Evolutionary conservation across 768 basidiomycete species (phyloP).

Genomic region (Podaxis sp.): DNA sequence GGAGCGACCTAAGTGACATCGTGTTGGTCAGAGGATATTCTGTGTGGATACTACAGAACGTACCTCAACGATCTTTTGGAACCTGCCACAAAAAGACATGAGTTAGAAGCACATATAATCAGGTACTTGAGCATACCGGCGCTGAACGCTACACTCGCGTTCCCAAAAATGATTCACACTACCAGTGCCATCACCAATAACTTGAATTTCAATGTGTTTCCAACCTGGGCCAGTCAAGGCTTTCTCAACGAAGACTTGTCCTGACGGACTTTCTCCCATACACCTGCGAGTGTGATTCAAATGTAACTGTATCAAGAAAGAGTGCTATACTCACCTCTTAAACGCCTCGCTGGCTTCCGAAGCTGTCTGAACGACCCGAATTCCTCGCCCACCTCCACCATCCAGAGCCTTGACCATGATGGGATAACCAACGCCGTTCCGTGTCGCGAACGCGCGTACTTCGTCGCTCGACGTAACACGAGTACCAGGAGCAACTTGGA

Average conservation of each 20-base stretch:
- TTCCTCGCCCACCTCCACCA: constrained; percentile 88
- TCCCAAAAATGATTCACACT: constrained; percentile 86
- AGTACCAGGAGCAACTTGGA: constrained; percentile 30
- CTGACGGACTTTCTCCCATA: constrained; percentile 37
- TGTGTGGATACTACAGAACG: background rate
- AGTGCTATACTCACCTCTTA: constrained; percentile 39
- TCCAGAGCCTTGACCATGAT: constrained; percentile 92
- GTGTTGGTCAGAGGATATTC: background rate
- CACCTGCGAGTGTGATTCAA: constrained; percentile 21
- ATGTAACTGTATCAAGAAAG: background rate
- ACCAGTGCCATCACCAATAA: constrained; percentile 76
- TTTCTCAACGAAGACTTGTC: constrained; percentile 78
- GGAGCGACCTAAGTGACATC: constrained; percentile 48
- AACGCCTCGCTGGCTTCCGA: constrained; percentile 74
- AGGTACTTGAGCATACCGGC: constrained; percentile 45
- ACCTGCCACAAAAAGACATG: constrained; percentile 22
- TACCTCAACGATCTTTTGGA: constrained; percentile 89
- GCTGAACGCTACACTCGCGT: constrained; percentile 89
- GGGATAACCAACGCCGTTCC: constrained; percentile 29
- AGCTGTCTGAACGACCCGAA: constrained; percentile 78
- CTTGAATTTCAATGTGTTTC: constrained; percentile 86
- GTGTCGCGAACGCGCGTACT: constrained; percentile 25
- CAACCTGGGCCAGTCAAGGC: constrained; percentile 70
- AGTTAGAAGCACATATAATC: background rate
- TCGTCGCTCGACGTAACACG: constrained; percentile 26